Conservation (phyloP, 1,139 yeast species). For the Hansenula anomala region DNA sequence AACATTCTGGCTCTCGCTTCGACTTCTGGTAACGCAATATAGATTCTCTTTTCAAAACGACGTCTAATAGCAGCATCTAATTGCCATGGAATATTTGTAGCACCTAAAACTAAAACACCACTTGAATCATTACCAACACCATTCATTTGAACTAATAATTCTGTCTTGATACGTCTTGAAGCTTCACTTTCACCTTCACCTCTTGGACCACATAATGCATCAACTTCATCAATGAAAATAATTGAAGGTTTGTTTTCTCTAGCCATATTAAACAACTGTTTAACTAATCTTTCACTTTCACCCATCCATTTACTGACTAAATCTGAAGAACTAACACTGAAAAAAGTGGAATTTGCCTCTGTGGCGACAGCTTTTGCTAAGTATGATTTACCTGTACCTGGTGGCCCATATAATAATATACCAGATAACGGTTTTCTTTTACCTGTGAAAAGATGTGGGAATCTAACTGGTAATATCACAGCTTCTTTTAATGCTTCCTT, state of each 20-base stretch:
- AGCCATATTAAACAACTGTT: conserved; percentile 93
- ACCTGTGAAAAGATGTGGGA: conserved; percentile 92
- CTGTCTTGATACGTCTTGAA: conserved; percentile 92
- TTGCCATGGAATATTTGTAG: conserved; percentile 99
- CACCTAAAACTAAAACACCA: conserved; percentile 94
- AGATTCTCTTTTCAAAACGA: conserved; percentile 92
- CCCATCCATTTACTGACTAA: conserved; percentile 99
- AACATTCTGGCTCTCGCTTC: conserved; percentile 93
- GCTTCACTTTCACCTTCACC: conserved; percentile 99
- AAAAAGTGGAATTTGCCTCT: conserved; percentile 94
- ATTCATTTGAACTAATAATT: conserved; percentile 94
- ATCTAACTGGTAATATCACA: conserved; percentile 88
- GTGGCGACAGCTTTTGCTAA: conserved; percentile 98
- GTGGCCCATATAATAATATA: conserved; percentile 91
- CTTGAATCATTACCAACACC: conserved; percentile 95
- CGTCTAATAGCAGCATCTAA: conserved; percentile 96
- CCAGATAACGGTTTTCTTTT: conserved; percentile 93
- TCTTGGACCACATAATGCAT: conserved; percentile 95
- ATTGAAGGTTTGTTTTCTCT: conserved; percentile 91
- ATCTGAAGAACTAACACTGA: conserved; percentile 91
- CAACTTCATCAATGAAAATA: conserved; percentile 98
- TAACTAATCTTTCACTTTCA: conserved; percentile 91
- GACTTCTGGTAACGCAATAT: conserved; percentile 89
- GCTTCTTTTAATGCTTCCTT: conserved; percentile 97
- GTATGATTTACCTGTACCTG: conserved; percentile 98